Percentiles rank a stretch among this genome's conserved stretches.
Evolutionary conservation across 2,329 filamentous ascomycete species (phyloP).

Genomic region (Epichloe baconii): DNA sequence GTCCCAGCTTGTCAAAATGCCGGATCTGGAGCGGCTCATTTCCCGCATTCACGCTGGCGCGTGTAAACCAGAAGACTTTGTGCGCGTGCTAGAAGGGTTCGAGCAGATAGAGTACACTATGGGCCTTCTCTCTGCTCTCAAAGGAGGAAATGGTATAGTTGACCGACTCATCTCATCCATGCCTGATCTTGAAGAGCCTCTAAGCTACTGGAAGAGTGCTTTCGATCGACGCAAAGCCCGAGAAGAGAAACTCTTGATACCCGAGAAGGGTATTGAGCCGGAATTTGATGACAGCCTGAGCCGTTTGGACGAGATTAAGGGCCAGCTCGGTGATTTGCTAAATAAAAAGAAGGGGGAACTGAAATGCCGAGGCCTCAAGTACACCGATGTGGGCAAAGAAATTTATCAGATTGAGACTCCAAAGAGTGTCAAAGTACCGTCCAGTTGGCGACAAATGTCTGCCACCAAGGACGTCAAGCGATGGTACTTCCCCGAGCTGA

Average conservation of each 20-base stretch:
- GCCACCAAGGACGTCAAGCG: constrained; percentile 81
- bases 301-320: constrained; percentile 61
- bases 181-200: constrained; percentile 64
- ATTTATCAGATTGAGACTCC: constrained; percentile 93
- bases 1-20: constrained; percentile 77
- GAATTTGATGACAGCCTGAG: constrained; percentile 82
- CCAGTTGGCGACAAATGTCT: constrained; percentile 91
- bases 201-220: constrained; percentile 80
- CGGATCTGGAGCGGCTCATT: constrained; percentile 85
- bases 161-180: constrained; percentile 72
- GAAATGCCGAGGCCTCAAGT: constrained; percentile 60
- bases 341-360: constrained; percentile 59
- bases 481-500: constrained; percentile 82
- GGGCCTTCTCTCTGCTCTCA: constrained; percentile 59
- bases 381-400: constrained; percentile 84
- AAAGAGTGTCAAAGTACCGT: constrained; percentile 72
- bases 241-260: constrained; percentile 70
- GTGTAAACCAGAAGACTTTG: constrained; percentile 86
- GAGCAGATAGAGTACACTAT: constrained; percentile 97
- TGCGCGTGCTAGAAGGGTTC: constrained; percentile 86
- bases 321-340: constrained; percentile 57
- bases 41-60: constrained; percentile 85
- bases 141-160: constrained; percentile 69
- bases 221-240: constrained; percentile 75
- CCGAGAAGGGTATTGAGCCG: constrained; percentile 74